Conservation (phyloP, 257 asterid genomes). For the Primulina eburnea region DNA sequence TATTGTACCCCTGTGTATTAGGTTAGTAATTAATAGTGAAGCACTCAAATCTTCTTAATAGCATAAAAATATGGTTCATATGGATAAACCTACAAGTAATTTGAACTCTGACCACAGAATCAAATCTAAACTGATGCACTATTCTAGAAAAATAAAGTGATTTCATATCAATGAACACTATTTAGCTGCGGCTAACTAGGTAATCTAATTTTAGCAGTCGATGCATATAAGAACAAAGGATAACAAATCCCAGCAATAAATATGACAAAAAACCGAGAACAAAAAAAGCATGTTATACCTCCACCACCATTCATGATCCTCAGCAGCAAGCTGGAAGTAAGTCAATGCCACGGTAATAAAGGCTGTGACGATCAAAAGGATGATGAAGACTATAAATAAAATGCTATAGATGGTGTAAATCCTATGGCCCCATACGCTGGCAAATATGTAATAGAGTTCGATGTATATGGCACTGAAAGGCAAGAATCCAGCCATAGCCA, state of each 20-base stretch:
- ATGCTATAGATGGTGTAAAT: slow-evolving; percentile 88
- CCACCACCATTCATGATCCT: slow-evolving; percentile 99
- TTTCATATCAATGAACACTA: not conserved
- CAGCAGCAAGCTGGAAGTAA: slow-evolving; percentile 90
- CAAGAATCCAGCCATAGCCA: slow-evolving; percentile 95
- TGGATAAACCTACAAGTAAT: not conserved
- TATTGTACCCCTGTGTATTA: not conserved
- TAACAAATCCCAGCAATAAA: not conserved
- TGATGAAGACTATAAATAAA: slow-evolving; percentile 78
- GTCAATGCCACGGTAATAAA: slow-evolving; percentile 86
- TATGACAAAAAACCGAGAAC: not conserved
- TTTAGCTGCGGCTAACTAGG: not conserved
- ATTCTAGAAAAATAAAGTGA: not conserved
- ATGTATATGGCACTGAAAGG: slow-evolving; percentile 92
- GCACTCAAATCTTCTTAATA: too few relatives aligned
- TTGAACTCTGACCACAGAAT: not conserved
- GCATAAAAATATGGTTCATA: not conserved
- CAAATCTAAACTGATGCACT: not conserved
- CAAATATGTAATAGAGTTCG: slow-evolving; percentile 87
- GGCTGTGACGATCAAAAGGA: slow-evolving; percentile 82
- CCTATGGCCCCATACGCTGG: slow-evolving; percentile 94
- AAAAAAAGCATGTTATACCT: slow-evolving; percentile 42
- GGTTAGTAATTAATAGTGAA: not conserved
- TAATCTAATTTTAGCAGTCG: not conserved
- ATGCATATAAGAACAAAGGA: not conserved